Evolutionary conservation across 768 basidiomycete genomes (phyloP).

Genomic region (Tulasnella sp.): DNA sequence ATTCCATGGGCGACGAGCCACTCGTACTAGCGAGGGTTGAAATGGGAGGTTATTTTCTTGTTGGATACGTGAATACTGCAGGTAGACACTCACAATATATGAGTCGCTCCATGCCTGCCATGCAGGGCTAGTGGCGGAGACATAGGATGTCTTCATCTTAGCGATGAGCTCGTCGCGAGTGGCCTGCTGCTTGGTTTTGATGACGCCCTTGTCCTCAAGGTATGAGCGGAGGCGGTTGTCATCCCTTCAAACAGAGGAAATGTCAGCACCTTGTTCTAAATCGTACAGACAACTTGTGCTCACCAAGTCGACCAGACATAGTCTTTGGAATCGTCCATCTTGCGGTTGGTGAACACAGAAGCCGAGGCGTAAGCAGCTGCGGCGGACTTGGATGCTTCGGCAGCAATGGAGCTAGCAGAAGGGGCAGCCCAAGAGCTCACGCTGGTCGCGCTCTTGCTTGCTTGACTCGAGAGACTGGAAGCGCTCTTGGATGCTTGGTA

Average conservation of each 20-base stretch:
- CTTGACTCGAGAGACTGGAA: constrained; percentile 24
- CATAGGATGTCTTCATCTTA: constrained; percentile 63
- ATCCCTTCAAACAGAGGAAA: constrained; percentile 31
- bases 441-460: constrained; percentile 11
- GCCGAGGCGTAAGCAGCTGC: constrained; percentile 18
- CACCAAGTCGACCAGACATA: constrained; percentile 83
- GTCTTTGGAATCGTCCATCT: constrained; percentile 68
- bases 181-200: constrained; percentile 54
- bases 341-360: constrained; percentile 26
- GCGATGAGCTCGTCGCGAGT: constrained; percentile 59
- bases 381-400: constrained; percentile 37
- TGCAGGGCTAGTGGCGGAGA: constrained; percentile 49
- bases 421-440: constrained; percentile 11
- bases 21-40: constrained; percentile 43
- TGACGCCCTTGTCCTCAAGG: constrained; percentile 64
- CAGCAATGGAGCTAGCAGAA: constrained; percentile 17
- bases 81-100: constrained; percentile 51
- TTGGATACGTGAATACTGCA: background rate
- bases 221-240: constrained; percentile 64
- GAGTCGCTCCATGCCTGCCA: constrained; percentile 86
- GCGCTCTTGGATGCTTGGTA: constrained; percentile 33
- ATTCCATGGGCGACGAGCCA: constrained; percentile 81
- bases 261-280: background rate
- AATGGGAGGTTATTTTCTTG: background rate
- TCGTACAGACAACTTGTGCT: background rate